Evolutionary conservation across 257 asterid species (phyloP).

Genomic region (Primulina eburnea): DNA sequence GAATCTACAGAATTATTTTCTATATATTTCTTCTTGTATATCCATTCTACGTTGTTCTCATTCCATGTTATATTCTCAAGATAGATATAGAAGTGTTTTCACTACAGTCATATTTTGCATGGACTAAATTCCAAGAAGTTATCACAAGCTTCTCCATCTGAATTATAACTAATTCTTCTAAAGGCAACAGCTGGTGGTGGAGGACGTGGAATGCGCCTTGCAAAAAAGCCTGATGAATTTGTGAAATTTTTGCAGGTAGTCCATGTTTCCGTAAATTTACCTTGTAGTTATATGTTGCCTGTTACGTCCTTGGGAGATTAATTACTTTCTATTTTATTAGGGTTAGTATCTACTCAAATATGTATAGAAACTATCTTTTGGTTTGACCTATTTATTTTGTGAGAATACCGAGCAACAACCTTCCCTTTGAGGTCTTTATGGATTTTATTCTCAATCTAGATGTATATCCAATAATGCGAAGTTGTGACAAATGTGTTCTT

Average conservation of each 20-base stretch:
- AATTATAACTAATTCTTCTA: slow-evolving; percentile 28
- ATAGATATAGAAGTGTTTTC: neutral
- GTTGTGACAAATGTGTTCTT: slow-evolving; percentile 8
- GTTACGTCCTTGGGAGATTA: neutral
- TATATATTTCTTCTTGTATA: neutral
- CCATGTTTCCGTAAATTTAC: slow-evolving; percentile 15
- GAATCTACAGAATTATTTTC: slow-evolving; percentile 6
- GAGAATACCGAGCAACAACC: slow-evolving; percentile 13
- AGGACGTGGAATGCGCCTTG: slow-evolving; percentile 99
- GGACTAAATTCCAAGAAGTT: slow-evolving; percentile 16
- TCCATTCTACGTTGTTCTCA: neutral
- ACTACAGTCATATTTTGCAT: slow-evolving; percentile 8
- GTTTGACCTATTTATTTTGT: slow-evolving; percentile 1
- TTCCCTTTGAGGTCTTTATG: slow-evolving; percentile 8
- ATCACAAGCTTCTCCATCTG: neutral
- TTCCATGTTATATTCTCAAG: neutral
- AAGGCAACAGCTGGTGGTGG: slow-evolving; percentile 99
- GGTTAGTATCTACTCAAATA: slow-evolving; percentile 1
- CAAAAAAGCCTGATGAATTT: slow-evolving; percentile 89
- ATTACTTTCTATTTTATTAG: neutral
- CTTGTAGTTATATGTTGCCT: neutral
- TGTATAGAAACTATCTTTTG: slow-evolving; percentile 8
- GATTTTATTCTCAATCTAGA: neutral
- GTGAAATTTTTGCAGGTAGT: slow-evolving; percentile 92
- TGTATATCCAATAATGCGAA: slow-evolving; percentile 8